Conservation (phyloP, 805 yeast species). For the Nakazawaea pomicola region DNA sequence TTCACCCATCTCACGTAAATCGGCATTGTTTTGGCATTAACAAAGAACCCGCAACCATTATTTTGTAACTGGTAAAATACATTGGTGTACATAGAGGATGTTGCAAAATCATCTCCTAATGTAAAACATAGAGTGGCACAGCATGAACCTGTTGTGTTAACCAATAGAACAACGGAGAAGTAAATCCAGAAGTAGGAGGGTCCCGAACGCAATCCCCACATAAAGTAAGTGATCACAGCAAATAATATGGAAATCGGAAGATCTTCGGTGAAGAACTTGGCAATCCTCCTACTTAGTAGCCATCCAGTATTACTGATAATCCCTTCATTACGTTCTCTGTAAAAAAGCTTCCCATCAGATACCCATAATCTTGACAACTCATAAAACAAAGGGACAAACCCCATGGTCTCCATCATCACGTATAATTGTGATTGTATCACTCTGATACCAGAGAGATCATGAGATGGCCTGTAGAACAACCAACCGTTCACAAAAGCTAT, state of each 20-base stretch:
- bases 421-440: conserved; percentile 44
- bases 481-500: conserved; percentile 57
- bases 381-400: conserved; percentile 43
- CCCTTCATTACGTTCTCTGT: conserved; percentile 60
- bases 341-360: conserved; percentile 42
- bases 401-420: conserved; percentile 41
- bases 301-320: conserved; percentile 58
- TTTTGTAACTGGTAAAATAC: conserved; percentile 57
- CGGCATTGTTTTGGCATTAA: conserved; percentile 65
- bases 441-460: conserved; percentile 55
- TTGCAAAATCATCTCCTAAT: conserved; percentile 45
- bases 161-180: conserved; percentile 45
- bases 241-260: conserved; percentile 50
- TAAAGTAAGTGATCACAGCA: conserved; percentile 54
- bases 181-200: conserved; percentile 47
- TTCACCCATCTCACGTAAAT: conserved; percentile 77
- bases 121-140: conserved; percentile 45
- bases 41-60: conserved; percentile 71
- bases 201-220: conserved; percentile 56
- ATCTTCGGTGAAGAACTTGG: conserved; percentile 60
- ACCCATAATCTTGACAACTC: conserved; percentile 48
- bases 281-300: conserved; percentile 51
- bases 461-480: conserved; percentile 57
- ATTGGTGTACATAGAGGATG: conserved; percentile 49
- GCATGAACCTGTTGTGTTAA: conserved; percentile 45